Conservation (phyloP, 106 monocot genomes). For the Dactylorhiza incarnata region DNA sequence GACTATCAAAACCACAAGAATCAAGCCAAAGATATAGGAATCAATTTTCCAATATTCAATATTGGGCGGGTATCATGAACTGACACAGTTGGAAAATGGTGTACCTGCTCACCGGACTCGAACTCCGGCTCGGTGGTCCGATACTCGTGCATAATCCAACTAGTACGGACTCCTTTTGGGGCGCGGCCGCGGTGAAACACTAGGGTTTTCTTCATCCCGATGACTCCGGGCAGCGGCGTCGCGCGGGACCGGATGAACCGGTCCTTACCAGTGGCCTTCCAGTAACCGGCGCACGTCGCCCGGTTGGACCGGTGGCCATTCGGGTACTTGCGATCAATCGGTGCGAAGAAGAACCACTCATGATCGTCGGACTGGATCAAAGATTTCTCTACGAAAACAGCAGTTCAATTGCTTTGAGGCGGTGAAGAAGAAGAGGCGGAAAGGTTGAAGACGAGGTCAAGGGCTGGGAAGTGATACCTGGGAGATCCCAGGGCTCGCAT, state of each 20-base stretch:
- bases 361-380: constrained; percentile 14
- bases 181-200: constrained; percentile 20
- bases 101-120: constrained; percentile 14
- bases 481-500: constrained; percentile 78
- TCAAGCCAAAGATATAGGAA: not conserved
- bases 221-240: not conserved
- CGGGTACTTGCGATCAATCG: constrained; percentile 19
- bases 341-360: constrained; percentile 24
- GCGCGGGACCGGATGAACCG: constrained; percentile 6
- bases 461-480: constrained; percentile 26
- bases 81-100: not conserved
- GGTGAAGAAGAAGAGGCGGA: not conserved
- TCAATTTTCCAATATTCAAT: not conserved
- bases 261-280: constrained; percentile 22
- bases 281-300: constrained; percentile 14
- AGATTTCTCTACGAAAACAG: constrained; percentile 11
- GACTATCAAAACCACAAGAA: not conserved
- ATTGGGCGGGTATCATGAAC: not conserved
- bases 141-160: constrained; percentile 25
- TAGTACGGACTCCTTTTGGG: constrained; percentile 10
- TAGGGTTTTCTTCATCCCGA: constrained; percentile 23
- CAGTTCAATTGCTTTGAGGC: not conserved
- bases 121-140: constrained; percentile 18
- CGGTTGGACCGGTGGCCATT: constrained; percentile 14
- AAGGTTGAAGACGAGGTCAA: not conserved